A percentile compares a stretch with the other conserved stretches of the same genome.
phyloP scores from a whole-genome alignment of 176 grass and related monocot genomes.

The Oryza coarctata region DNA sequence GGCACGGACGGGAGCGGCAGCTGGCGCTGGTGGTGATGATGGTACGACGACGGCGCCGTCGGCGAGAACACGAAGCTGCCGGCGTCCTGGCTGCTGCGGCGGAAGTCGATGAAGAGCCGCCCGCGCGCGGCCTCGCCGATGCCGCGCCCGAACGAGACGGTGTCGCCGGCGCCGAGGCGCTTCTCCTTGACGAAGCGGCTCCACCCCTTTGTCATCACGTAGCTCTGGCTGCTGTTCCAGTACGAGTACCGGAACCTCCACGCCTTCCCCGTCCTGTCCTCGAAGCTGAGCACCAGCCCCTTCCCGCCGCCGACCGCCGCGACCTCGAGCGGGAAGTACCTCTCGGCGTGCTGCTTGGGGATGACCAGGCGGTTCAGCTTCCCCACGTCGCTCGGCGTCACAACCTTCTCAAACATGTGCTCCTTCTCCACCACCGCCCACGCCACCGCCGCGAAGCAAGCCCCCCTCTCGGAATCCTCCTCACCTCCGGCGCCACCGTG shows the following conservation, averaged over 20 bases:
- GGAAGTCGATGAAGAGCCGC: slow-evolving; percentile 87
- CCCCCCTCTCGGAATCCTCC: slow-evolving; percentile 21
- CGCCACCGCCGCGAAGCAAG: neutral
- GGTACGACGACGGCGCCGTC: neutral
- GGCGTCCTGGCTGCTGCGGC: slow-evolving; percentile 41
- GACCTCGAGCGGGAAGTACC: slow-evolving; percentile 69
- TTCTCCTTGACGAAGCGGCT: slow-evolving; percentile 99
- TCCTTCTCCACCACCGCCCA: slow-evolving; percentile 66
- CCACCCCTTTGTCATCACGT: slow-evolving; percentile 99
- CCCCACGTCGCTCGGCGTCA: slow-evolving; percentile 93
- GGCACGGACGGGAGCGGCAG: slow-evolving; percentile 46
- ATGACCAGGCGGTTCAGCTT: slow-evolving; percentile 96
- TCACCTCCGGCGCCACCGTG: neutral
- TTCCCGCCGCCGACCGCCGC: slow-evolving; percentile 39
- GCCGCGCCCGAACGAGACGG: slow-evolving; percentile 66
- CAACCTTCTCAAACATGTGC: slow-evolving; percentile 97
- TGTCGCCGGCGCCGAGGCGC: slow-evolving; percentile 84
- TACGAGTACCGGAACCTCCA: slow-evolving; percentile 99
- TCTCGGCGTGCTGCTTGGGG: slow-evolving; percentile 95
- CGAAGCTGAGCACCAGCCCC: slow-evolving; percentile 81
- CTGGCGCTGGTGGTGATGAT: neutral
- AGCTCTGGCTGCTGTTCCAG: slow-evolving; percentile 99
- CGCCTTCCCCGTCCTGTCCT: slow-evolving; percentile 70
- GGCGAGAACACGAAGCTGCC: slow-evolving; percentile 29
- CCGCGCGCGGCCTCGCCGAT: slow-evolving; percentile 33